Conservation (phyloP, 805 yeast genomes). For the Candida chilensis region DNA sequence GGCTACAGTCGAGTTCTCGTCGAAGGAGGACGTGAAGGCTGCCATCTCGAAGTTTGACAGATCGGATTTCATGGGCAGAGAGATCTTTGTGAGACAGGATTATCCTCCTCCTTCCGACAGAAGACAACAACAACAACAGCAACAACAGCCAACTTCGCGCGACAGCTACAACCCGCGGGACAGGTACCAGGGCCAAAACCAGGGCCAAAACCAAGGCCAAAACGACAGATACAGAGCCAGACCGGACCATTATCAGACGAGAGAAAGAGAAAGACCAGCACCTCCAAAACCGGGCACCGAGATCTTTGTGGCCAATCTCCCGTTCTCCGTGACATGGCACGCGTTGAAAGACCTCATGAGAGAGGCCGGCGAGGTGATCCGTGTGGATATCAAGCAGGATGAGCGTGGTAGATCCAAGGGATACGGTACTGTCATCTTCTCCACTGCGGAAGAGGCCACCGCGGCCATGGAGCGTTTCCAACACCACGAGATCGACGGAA, state of each 20-base stretch:
- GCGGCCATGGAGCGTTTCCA: slow-evolving; percentile 63
- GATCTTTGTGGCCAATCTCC: slow-evolving; percentile 74
- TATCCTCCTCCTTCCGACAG: slow-evolving; percentile 64
- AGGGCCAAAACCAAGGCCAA: slow-evolving; percentile 9
- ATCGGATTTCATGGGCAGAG: slow-evolving; percentile 59
- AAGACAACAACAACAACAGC: slow-evolving; percentile 13
- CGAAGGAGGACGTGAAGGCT: slow-evolving; percentile 51
- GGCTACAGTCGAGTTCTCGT: slow-evolving; percentile 83
- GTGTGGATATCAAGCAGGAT: slow-evolving; percentile 71
- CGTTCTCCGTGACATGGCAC: slow-evolving; percentile 78
- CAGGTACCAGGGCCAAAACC: slow-evolving; percentile 5
- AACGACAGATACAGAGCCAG: slow-evolving; percentile 11
- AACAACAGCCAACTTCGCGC: slow-evolving; percentile 6
- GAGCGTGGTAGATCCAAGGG: slow-evolving; percentile 76
- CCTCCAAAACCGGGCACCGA: slow-evolving; percentile 36
- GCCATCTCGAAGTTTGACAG: slow-evolving; percentile 71
- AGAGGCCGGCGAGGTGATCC: slow-evolving; percentile 63
- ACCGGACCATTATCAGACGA: slow-evolving; percentile 2
- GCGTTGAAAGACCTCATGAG: slow-evolving; percentile 79
- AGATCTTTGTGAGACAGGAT: slow-evolving; percentile 84
- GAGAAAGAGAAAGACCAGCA: slow-evolving; percentile 5
- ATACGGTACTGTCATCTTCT: slow-evolving; percentile 72
- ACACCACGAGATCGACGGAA: slow-evolving; percentile 67
- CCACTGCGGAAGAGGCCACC: slow-evolving; percentile 56
- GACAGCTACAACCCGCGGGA: slow-evolving; percentile 4